Evolutionary conservation across 192 early-diverging fungal genomes (phyloP).

Genomic region (Backusella macrospora): DNA sequence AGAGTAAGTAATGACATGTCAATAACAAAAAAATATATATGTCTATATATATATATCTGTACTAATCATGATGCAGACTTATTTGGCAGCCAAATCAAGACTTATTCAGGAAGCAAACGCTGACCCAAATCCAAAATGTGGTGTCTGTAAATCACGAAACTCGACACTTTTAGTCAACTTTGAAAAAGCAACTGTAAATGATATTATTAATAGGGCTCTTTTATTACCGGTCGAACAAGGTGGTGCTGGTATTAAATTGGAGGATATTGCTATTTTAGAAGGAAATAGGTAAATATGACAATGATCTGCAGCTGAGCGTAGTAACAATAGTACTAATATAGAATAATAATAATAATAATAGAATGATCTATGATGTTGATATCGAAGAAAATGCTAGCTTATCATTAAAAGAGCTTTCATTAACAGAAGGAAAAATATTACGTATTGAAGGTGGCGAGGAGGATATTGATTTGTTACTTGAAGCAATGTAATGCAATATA

Average conservation of each 20-base stretch:
- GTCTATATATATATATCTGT: not conserved
- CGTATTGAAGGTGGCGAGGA: slow-evolving; percentile 61
- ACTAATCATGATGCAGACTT: slow-evolving; percentile 44
- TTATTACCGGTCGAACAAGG: slow-evolving; percentile 38
- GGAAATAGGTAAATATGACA: slow-evolving; percentile 54
- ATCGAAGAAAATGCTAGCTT: slow-evolving; percentile 78
- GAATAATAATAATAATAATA: slow-evolving; percentile 23
- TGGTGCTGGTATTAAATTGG: slow-evolving; percentile 58
- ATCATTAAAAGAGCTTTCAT: slow-evolving; percentile 59
- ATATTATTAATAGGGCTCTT: slow-evolving; percentile 61
- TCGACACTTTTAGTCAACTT: slow-evolving; percentile 64
- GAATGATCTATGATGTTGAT: slow-evolving; percentile 87
- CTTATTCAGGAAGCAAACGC: slow-evolving; percentile 67
- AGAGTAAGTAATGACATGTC: slow-evolving; percentile 36
- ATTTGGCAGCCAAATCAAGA: slow-evolving; percentile 61
- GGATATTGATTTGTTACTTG: slow-evolving; percentile 25
- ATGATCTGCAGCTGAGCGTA: not conserved
- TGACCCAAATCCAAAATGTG: slow-evolving; percentile 75
- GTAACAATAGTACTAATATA: not conserved
- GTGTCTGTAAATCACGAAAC: slow-evolving; percentile 71
- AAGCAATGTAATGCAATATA: slow-evolving; percentile 4
- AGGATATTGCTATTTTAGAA: slow-evolving; percentile 74
- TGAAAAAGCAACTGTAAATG: slow-evolving; percentile 62
- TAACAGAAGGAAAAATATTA: slow-evolving; percentile 62
- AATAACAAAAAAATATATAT: not conserved